Conservation (phyloP, 1,139 yeast genomes). For the Kluyveromyces sp. region DNA sequence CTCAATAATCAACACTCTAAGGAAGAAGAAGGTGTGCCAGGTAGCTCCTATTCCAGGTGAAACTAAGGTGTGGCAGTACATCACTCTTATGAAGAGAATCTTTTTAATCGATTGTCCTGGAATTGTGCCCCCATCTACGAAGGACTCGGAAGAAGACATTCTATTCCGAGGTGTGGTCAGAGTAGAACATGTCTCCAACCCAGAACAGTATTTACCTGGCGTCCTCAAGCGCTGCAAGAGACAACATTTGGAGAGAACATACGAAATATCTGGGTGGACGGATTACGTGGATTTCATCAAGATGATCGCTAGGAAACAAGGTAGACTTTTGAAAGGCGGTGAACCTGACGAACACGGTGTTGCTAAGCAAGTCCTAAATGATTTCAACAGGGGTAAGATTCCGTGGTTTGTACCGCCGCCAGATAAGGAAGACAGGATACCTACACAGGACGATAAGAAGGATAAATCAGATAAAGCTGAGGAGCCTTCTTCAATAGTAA, state of each 20-base stretch:
- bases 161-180: slow-evolving; percentile 95
- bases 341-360: slow-evolving; percentile 96
- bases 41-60: slow-evolving; percentile 99
- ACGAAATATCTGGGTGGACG: slow-evolving; percentile 89
- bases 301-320: slow-evolving; percentile 84
- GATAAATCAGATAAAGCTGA: too few relatives aligned
- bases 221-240: slow-evolving; percentile 78
- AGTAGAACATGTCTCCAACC: slow-evolving; percentile 91
- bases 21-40: slow-evolving; percentile 90
- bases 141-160: slow-evolving; percentile 89
- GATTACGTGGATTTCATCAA: slow-evolving; percentile 81
- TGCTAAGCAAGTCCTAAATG: slow-evolving; percentile 83
- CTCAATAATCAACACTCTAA: slow-evolving; percentile 85
- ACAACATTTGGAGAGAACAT: slow-evolving; percentile 90
- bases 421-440: slow-evolving; percentile 36
- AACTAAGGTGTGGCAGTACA: slow-evolving; percentile 98
- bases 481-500: background rate
- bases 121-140: slow-evolving; percentile 90
- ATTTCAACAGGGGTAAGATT: slow-evolving; percentile 92
- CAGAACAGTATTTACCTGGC: slow-evolving; percentile 93
- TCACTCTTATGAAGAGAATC: slow-evolving; percentile 91
- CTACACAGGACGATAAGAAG: slow-evolving; percentile 1
- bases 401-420: slow-evolving; percentile 99
- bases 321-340: slow-evolving; percentile 91
- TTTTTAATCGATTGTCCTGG: slow-evolving; percentile 98